Percentiles rank a stretch among this genome's conserved stretches.
Conservation (phyloP, 495 filamentous ascomycete species). For the Trichoderma parareesei region DNA sequence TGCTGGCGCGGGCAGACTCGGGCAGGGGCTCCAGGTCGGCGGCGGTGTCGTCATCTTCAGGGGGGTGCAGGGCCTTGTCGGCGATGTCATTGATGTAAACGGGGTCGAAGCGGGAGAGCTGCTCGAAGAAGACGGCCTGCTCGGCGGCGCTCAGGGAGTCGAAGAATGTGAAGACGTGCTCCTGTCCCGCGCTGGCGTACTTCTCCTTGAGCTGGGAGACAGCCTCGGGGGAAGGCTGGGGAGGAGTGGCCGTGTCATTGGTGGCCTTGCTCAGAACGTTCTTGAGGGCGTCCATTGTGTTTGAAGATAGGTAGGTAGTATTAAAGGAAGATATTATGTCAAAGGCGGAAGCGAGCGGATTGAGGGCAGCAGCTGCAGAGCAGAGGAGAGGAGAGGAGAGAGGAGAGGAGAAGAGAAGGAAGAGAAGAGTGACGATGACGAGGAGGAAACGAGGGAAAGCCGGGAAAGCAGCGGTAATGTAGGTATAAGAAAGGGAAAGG, state of each 20-base stretch:
- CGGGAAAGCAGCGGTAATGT: no score
- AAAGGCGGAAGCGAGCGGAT: conserved; percentile 1
- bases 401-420: background rate
- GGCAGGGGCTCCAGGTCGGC: conserved; percentile 73
- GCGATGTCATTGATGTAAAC: conserved; percentile 75
- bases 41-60: conserved; percentile 20
- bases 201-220: conserved; percentile 67
- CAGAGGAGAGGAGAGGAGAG: background rate
- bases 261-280: background rate
- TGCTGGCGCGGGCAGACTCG: conserved; percentile 78
- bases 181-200: conserved; percentile 73
- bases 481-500: background rate
- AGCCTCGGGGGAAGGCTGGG: conserved; percentile 56
- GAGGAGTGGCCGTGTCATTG: background rate
- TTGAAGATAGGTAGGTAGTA: background rate
- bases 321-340: background rate
- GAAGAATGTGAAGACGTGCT: conserved; percentile 87
- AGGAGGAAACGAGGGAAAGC: conserved; percentile 2
- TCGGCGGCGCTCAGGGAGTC: conserved; percentile 65
- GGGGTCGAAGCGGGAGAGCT: conserved; percentile 74
- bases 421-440: conserved; percentile 1
- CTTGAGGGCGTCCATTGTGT: conserved; percentile 7
- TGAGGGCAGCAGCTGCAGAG: background rate
- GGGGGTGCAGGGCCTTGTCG: conserved; percentile 61
- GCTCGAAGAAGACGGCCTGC: conserved; percentile 71